phyloP scores from a whole-genome alignment of 805 yeast genomes.

The Schwanniomyces vanrijiae region DNA sequence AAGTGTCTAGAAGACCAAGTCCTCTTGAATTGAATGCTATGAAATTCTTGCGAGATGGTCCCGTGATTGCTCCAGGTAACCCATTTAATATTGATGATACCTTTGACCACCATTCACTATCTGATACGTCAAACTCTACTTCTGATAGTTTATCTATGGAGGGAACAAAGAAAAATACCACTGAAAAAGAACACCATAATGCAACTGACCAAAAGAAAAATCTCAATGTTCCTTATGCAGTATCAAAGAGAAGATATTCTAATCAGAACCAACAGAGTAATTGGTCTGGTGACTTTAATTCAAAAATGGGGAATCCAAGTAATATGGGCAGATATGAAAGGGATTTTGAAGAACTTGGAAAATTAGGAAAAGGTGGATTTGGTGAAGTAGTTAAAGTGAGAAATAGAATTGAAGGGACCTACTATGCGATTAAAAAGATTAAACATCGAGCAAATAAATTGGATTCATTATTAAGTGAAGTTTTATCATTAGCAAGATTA shows the following conservation, averaged over 20 bases:
- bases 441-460: slow-evolving; percentile 78
- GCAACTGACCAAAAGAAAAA: neutral
- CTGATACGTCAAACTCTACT: neutral
- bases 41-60: slow-evolving; percentile 75
- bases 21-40: slow-evolving; percentile 84
- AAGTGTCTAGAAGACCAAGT: slow-evolving; percentile 71
- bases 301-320: slow-evolving; percentile 2
- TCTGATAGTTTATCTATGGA: neutral
- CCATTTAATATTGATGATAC: neutral
- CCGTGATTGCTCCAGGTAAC: slow-evolving; percentile 25
- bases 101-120: neutral
- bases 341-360: slow-evolving; percentile 93
- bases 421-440: slow-evolving; percentile 91
- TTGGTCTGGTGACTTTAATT: neutral
- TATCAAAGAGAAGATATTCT: slow-evolving; percentile 22
- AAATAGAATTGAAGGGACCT: slow-evolving; percentile 89
- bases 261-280: slow-evolving; percentile 9
- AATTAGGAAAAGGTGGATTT: slow-evolving; percentile 91
- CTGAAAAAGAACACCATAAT: neutral
- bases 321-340: slow-evolving; percentile 73
- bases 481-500: slow-evolving; percentile 83
- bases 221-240: neutral
- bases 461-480: slow-evolving; percentile 84
- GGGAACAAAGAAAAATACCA: neutral
- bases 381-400: slow-evolving; percentile 99